phyloP scores from a whole-genome alignment of 2,329 filamentous ascomycete species.

The Botrytis cinerea region DNA sequence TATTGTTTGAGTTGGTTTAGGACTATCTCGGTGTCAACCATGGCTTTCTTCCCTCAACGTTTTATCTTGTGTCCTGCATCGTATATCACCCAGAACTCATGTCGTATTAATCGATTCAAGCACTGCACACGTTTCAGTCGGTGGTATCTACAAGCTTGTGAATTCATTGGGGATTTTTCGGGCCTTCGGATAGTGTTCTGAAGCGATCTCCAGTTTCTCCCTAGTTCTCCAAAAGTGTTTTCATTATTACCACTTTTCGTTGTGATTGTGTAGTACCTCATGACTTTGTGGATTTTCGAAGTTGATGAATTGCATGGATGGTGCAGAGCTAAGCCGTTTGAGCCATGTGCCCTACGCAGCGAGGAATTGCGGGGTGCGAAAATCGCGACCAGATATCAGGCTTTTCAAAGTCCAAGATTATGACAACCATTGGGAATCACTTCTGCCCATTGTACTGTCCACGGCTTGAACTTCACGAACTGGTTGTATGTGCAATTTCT shows the following conservation, averaged over 20 bases:
- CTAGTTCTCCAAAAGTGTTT: background rate
- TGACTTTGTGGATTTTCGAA: slow-evolving; percentile 16
- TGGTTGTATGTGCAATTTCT: background rate
- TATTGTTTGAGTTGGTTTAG: background rate
- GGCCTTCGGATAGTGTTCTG: slow-evolving; percentile 19
- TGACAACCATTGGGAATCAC: background rate
- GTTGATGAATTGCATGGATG: slow-evolving; percentile 4
- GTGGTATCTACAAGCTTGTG: slow-evolving; percentile 4
- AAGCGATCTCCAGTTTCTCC: background rate
- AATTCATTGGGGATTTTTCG: background rate
- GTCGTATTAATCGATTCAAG: background rate
- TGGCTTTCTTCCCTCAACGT: background rate
- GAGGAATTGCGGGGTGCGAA: slow-evolving; percentile 18
- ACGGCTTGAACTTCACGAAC: background rate
- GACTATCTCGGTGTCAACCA: slow-evolving; percentile 2
- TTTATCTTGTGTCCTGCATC: slow-evolving; percentile 8
- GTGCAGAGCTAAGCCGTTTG: slow-evolving; percentile 13
- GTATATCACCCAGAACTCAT: background rate
- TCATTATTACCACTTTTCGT: slow-evolving; percentile 20
- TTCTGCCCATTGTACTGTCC: background rate
- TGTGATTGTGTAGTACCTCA: slow-evolving; percentile 25
- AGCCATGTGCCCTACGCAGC: slow-evolving; percentile 5
- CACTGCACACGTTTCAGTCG: background rate
- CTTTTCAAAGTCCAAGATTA: background rate
- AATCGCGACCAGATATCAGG: slow-evolving; percentile 9